Conservation (phyloP, 257 asterid genomes). For the Cinchona pubescens region DNA sequence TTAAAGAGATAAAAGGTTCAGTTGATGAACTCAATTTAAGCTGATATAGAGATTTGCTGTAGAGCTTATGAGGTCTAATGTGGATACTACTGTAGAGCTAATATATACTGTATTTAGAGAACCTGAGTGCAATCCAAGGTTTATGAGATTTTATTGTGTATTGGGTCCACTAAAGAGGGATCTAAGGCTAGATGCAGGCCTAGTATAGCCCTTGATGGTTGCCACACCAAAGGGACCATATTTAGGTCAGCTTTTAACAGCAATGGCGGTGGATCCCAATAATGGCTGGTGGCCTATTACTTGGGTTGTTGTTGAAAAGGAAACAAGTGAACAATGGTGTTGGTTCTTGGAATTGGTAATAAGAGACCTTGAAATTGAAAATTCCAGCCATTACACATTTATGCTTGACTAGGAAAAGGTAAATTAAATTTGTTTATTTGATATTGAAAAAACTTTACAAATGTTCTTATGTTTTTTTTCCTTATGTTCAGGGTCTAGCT, state of each 20-base stretch:
- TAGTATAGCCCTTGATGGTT: neutral
- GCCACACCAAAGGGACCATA: neutral
- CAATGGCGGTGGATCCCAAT: neutral
- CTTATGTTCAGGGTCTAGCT: accelerated
- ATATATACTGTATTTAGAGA: neutral
- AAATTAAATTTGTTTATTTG: neutral
- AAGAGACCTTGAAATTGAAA: neutral
- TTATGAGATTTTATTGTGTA: no score
- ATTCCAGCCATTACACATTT: neutral
- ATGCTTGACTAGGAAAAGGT: neutral
- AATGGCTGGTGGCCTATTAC: neutral
- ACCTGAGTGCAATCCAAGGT: neutral
- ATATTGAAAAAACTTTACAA: neutral
- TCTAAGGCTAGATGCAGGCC: neutral
- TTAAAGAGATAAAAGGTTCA: neutral
- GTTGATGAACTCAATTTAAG: neutral
- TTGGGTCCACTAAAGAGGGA: neutral
- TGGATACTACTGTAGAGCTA: neutral
- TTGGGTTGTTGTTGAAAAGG: neutral
- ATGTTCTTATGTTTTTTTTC: neutral
- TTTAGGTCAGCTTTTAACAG: neutral
- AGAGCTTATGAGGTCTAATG: neutral
- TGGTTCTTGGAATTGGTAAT: neutral
- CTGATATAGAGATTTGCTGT: neutral
- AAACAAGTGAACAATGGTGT: neutral